These are phyloP conservation scores for Diaporthe sp. DNA, from an alignment of 2,329 filamentous ascomycete genomes.

Conservation along the genomic window DNA sequence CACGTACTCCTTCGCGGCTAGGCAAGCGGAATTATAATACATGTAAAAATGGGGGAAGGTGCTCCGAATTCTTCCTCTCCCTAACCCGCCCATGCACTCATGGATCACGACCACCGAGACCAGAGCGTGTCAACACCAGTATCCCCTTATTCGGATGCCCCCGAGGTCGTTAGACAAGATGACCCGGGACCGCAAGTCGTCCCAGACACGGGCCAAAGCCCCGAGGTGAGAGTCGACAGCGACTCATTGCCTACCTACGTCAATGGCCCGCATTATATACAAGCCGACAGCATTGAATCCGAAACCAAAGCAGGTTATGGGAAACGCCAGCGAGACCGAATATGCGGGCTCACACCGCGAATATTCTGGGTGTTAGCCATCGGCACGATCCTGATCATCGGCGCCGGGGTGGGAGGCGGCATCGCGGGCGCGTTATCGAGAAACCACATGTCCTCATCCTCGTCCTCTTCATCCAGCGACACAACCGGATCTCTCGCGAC, in stretches of 20 bases:
- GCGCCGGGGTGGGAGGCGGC: not conserved
- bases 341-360: not conserved
- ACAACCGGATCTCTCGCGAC: not conserved
- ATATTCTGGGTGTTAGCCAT: not conserved
- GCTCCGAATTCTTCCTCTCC: not conserved
- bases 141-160: not conserved
- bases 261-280: not conserved
- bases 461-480: not conserved
- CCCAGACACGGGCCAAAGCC: not conserved
- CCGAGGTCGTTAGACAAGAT: not conserved
- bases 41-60: no score
- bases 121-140: not conserved
- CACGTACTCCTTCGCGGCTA: not conserved
- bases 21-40: not conserved
- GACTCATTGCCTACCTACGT: not conserved
- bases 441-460: not conserved
- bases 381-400: not conserved
- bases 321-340: not conserved
- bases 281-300: not conserved
- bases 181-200: not conserved
- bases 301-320: not conserved
- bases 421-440: not conserved
- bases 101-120: not conserved
- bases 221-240: not conserved
- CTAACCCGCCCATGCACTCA: not conserved